Evolutionary conservation across 1,284 basidiomycete species (phyloP).

Genomic region (Mrakiaceae sp.): DNA sequence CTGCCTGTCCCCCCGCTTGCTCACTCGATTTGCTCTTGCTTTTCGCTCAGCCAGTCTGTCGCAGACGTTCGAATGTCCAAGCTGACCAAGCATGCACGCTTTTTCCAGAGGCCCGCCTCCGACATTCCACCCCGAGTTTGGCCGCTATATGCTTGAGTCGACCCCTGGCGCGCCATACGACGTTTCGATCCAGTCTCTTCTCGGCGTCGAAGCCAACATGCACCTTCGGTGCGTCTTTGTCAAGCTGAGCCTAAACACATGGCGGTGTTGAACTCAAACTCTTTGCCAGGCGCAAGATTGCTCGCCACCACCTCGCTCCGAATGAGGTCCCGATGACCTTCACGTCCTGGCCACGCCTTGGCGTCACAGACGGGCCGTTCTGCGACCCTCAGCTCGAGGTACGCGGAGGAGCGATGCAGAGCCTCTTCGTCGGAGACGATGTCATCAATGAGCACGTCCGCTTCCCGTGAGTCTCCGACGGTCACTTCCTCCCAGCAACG

Average conservation of each 20-base stretch:
- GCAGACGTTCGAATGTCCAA: background rate
- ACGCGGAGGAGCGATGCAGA: conserved; percentile 70
- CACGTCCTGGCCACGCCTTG: conserved; percentile 90
- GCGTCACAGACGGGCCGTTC: conserved; percentile 68
- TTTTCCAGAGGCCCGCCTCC: conserved; percentile 35
- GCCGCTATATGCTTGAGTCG: conserved; percentile 96
- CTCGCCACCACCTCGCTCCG: conserved; percentile 65
- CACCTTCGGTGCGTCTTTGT: conserved; percentile 51
- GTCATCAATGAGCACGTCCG: conserved; percentile 94
- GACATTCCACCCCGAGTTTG: conserved; percentile 98
- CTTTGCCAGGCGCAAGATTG: conserved; percentile 59
- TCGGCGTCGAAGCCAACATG: conserved; percentile 92
- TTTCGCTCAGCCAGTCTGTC: background rate
- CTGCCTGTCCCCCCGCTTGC: background rate
- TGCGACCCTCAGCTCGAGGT: conserved; percentile 81
- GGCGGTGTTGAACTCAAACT: background rate
- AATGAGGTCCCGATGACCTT: conserved; percentile 88
- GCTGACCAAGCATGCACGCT: background rate
- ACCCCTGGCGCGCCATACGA: conserved; percentile 93
- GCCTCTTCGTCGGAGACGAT: conserved; percentile 88
- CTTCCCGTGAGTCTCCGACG: conserved; percentile 68
- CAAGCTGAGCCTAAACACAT: background rate
- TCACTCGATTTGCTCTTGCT: background rate
- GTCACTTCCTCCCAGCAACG: background rate
- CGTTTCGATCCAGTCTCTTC: conserved; percentile 68